A percentile compares a stretch with the other conserved stretches of the same genome.
Evolutionary conservation across 1,139 yeast genomes (phyloP).

Genomic region (Kluyveromyces sp.): DNA sequence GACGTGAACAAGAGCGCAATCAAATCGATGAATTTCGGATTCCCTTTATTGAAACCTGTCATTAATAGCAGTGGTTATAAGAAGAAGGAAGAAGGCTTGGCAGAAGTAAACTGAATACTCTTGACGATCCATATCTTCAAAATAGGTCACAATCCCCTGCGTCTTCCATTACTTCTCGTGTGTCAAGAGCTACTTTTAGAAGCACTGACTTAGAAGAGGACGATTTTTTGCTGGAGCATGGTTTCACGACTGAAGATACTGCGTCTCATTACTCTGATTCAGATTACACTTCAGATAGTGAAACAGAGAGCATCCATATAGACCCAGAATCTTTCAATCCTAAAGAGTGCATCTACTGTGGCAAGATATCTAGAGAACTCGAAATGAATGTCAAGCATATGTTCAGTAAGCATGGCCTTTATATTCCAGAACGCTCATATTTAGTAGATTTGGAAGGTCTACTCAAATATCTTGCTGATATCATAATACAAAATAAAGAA

Average conservation of each 20-base stretch:
- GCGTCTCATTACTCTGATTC: constrained; percentile 26
- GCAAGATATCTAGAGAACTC: constrained; percentile 33
- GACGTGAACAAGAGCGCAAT: constrained; percentile 34
- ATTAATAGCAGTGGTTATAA: constrained; percentile 24
- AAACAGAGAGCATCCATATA: constrained; percentile 19
- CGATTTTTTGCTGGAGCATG: constrained; percentile 42
- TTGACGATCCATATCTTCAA: neutral
- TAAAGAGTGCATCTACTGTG: constrained; percentile 40
- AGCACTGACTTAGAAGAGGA: constrained; percentile 40
- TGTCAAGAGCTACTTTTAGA: constrained; percentile 51
- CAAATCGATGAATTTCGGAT: constrained; percentile 65
- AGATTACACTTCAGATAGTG: constrained; percentile 34
- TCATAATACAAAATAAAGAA: constrained; percentile 76
- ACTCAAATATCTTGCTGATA: constrained; percentile 66
- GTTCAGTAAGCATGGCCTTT: constrained; percentile 73
- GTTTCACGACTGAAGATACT: constrained; percentile 27
- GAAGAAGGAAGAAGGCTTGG: constrained; percentile 41
- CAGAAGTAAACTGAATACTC: constrained; percentile 22
- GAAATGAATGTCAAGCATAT: constrained; percentile 71
- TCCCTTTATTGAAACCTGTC: constrained; percentile 32
- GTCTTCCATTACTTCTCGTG: constrained; percentile 45
- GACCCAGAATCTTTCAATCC: constrained; percentile 24
- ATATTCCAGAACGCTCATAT: constrained; percentile 73
- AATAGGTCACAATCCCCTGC: constrained; percentile 40
- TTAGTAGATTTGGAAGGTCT: constrained; percentile 66